phyloP scores from a whole-genome alignment of 2,329 filamentous ascomycete species.

The Penicillium occitanis region DNA sequence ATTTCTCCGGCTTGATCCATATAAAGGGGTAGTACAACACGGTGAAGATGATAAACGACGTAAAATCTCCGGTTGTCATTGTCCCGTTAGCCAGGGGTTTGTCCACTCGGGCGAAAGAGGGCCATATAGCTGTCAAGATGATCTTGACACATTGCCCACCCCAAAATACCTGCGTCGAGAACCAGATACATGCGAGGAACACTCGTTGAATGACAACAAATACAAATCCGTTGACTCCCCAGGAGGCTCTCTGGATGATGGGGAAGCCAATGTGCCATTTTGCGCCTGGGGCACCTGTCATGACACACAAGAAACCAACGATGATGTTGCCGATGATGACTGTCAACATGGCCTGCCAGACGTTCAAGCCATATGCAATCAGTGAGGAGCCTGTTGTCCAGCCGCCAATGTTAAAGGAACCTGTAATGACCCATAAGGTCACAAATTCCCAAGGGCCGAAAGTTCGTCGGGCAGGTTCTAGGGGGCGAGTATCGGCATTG shows the following conservation, averaged over 20 bases:
- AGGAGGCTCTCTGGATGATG: slow-evolving; percentile 3
- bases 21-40: slow-evolving; percentile 2
- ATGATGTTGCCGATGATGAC: slow-evolving; percentile 12
- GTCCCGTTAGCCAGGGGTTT: not conserved
- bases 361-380: slow-evolving; percentile 5
- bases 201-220: slow-evolving; percentile 12
- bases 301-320: slow-evolving; percentile 6
- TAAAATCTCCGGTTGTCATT: slow-evolving; percentile 10
- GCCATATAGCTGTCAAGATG: slow-evolving; percentile 9
- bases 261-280: slow-evolving; percentile 15
- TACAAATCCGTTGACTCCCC: slow-evolving; percentile 8
- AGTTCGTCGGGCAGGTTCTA: not conserved
- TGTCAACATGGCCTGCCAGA: slow-evolving; percentile 13
- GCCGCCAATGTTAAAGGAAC: slow-evolving; percentile 9
- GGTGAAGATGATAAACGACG: slow-evolving; percentile 7
- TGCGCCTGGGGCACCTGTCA: slow-evolving; percentile 1
- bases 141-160: slow-evolving; percentile 11
- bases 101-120: slow-evolving; percentile 2
- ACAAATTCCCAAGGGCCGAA: slow-evolving; percentile 4
- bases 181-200: slow-evolving; percentile 11
- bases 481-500: slow-evolving; percentile 9
- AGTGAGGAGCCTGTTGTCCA: slow-evolving; percentile 15
- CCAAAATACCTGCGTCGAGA: slow-evolving; percentile 9
- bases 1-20: slow-evolving; percentile 14
- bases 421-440: slow-evolving; percentile 9